Conservation (phyloP, 1,284 basidiomycete species). For the Irpex sp. region DNA sequence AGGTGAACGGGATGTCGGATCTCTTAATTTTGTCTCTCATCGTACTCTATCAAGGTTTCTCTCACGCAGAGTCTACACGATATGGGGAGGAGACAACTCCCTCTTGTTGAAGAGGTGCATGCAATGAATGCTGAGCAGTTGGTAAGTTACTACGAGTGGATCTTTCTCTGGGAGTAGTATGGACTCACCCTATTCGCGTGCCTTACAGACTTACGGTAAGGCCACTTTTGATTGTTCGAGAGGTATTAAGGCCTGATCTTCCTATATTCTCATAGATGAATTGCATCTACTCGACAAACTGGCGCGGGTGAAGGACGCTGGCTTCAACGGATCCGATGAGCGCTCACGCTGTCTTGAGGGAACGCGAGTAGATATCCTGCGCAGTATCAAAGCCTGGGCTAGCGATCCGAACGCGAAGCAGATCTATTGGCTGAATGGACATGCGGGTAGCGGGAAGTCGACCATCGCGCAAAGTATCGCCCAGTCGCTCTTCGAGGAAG, state of each 20-base stretch:
- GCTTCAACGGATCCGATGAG: neutral
- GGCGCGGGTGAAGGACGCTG: neutral
- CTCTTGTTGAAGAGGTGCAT: too few species aligned
- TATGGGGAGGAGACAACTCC: neutral
- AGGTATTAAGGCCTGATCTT: neutral
- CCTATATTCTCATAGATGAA: neutral
- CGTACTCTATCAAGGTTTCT: neutral
- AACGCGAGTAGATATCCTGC: neutral
- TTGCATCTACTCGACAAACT: neutral
- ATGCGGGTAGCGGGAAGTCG: constrained; percentile 15
- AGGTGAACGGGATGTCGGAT: neutral
- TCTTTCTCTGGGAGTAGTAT: too few species aligned
- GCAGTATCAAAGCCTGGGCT: neutral
- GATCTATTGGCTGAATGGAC: constrained; percentile 13
- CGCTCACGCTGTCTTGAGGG: neutral
- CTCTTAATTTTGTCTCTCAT: neutral
- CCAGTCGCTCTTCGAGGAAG: neutral
- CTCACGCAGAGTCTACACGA: neutral
- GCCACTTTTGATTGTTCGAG: neutral
- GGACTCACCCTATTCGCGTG: too few species aligned
- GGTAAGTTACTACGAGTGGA: too few species aligned
- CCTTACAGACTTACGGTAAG: too few species aligned
- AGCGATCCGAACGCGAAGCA: neutral
- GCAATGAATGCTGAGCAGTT: too few species aligned
- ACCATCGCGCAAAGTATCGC: constrained; percentile 14